Conservation (phyloP, 352 stramenopile species). For the Globisporangium recalcitrans region DNA sequence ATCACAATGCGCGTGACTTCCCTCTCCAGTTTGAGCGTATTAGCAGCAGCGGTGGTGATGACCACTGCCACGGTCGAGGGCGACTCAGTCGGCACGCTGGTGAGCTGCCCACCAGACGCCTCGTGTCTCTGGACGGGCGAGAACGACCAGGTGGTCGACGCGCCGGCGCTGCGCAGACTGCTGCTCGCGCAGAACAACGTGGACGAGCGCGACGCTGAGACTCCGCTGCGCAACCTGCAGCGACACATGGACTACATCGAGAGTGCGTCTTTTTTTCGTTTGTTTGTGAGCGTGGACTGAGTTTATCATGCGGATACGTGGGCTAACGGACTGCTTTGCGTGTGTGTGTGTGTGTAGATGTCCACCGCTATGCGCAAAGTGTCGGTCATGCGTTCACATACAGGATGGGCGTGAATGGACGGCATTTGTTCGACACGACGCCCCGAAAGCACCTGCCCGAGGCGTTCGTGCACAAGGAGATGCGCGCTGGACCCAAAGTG, state of each 20-base stretch:
- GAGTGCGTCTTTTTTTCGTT: slow-evolving; percentile 24
- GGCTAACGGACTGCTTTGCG: no score
- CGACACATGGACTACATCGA: slow-evolving; percentile 77
- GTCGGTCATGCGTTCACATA: slow-evolving; percentile 62
- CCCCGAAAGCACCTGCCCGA: slow-evolving; percentile 42
- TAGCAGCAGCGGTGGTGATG: slow-evolving; percentile 7
- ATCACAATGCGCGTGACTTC: background rate
- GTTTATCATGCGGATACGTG: no score
- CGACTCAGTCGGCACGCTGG: slow-evolving; percentile 43
- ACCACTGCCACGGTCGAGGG: slow-evolving; percentile 10
- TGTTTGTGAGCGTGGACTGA: background rate
- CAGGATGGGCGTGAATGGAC: slow-evolving; percentile 57
- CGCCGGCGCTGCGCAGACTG: slow-evolving; percentile 37
- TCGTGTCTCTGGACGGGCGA: slow-evolving; percentile 57
- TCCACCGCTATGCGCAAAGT: slow-evolving; percentile 47
- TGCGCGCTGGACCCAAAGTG: slow-evolving; percentile 20
- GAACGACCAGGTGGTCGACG: slow-evolving; percentile 31
- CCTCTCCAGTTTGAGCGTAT: slow-evolving; percentile 12
- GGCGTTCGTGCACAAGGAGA: slow-evolving; percentile 55
- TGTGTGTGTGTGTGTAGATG: slow-evolving; percentile 26
- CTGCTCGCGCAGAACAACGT: slow-evolving; percentile 37
- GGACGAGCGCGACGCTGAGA: slow-evolving; percentile 21
- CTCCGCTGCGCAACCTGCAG: slow-evolving; percentile 46
- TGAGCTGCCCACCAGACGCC: slow-evolving; percentile 31
- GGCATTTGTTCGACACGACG: slow-evolving; percentile 45